Evolutionary conservation across 192 early-diverging fungal species (phyloP), one percentile per base, ranked within the genome.

Genomic region (Linnemannia exigua): DNA sequence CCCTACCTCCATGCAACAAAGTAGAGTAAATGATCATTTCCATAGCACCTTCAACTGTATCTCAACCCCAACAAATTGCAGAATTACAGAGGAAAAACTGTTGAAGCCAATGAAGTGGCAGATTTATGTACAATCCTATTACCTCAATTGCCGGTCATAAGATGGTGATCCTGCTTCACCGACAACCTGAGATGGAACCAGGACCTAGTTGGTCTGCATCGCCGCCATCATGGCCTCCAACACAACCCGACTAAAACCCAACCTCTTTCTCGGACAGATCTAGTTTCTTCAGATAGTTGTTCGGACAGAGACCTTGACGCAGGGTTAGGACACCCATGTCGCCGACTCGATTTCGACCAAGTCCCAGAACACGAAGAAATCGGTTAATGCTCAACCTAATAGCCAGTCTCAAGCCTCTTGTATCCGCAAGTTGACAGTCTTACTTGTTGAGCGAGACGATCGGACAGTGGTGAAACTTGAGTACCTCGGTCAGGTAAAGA

Each of bases 361-460:
- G 47, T 0, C 79, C 79, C 5, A 86, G 50, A 15, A 77, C 77
- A 0, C 78, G 74, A 0, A 86, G 74, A 0, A 74, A 79, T 41
- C 52, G 72, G 66, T 86, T 86, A 35, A 86, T 78, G 52, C 84
- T 80, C 33, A 86, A 66, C 50, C 73, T 80, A 61, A 86, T 72
- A 6, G 84, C 84, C 0, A 86, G 70, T 35, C 80, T 86, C 46
- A 77, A 41, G n/a, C 80, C 69, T 5, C 84, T 78, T 0, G 76
- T 35, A 48, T 86, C 84, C 6, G 84, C 80, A 46, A 86, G 70
- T 52, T 86, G 84, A 58, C 84, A 86, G 25, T 86, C 84, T 22
- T 80, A 86, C 3, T 80, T 63, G 67, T 86, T 86, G 15, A 86
- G 66, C 12, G 74, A 80, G 2, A 80, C 75, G 20, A 86, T 54